Evolutionary conservation across 2,329 filamentous ascomycete genomes (phyloP).

Genomic region (Xylariaceae sp.): DNA sequence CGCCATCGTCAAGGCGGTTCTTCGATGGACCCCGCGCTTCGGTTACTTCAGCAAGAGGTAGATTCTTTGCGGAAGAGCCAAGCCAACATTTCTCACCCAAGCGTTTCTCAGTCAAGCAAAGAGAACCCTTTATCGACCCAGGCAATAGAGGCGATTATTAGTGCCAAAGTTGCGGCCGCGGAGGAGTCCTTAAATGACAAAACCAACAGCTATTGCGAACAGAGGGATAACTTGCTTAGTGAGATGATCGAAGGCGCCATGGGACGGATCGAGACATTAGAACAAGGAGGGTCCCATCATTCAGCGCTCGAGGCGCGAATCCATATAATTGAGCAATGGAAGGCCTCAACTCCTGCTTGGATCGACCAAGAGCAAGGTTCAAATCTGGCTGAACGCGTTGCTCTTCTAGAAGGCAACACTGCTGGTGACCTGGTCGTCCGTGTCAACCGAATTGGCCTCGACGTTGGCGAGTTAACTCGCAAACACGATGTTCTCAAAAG

Average conservation of each 20-base stretch:
- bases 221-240: constrained; percentile 23
- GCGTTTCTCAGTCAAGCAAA: background rate
- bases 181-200: constrained; percentile 6
- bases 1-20: background rate
- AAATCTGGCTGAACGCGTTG: constrained; percentile 11
- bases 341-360: background rate
- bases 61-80: background rate
- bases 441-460: constrained; percentile 18
- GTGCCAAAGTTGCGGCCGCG: constrained; percentile 2
- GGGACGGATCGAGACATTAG: background rate
- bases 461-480: background rate
- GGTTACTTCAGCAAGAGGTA: background rate
- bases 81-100: too few species aligned
- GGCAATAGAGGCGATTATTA: constrained; percentile 6
- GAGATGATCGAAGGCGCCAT: constrained; percentile 28
- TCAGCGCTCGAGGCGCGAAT: constrained; percentile 1
- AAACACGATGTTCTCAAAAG: constrained; percentile 4
- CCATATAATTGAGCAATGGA: constrained; percentile 24
- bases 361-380: constrained; percentile 17
- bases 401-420: constrained; percentile 5
- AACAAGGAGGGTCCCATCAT: background rate
- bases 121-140: background rate
- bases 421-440: constrained; percentile 9
- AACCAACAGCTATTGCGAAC: background rate
- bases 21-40: background rate